A percentile compares a stretch with the other conserved stretches of the same genome.
phyloP scores from a whole-genome alignment of 1,284 basidiomycete genomes.

The Cutaneotrichosporon cyanovorans region DNA sequence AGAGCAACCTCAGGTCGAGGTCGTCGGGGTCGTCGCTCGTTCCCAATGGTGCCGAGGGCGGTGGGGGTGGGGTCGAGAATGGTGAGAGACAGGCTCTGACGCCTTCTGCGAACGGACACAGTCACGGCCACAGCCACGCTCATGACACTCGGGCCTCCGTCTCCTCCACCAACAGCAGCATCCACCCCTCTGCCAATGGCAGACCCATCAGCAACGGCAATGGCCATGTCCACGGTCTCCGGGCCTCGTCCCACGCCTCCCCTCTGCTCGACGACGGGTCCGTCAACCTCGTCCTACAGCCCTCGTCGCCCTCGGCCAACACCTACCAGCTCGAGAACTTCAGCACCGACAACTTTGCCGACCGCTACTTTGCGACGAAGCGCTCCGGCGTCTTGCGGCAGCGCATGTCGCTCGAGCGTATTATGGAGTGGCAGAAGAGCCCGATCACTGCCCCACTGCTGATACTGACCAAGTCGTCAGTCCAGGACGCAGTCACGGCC shows the following conservation, averaged over 20 bases:
- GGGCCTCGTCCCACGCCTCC: slow-evolving; percentile 3
- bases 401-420: slow-evolving; percentile 63
- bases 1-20: slow-evolving; percentile 5
- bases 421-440: slow-evolving; percentile 82
- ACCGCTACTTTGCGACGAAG: slow-evolving; percentile 80
- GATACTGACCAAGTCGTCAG: slow-evolving; percentile 53
- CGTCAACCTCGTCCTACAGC: slow-evolving; percentile 18
- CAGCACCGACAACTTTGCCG: slow-evolving; percentile 70
- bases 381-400: slow-evolving; percentile 67
- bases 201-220: too few species aligned
- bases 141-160: too few species aligned
- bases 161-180: too few species aligned
- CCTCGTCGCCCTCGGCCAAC: slow-evolving; percentile 11
- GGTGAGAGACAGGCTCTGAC: too few species aligned
- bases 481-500: slow-evolving; percentile 68
- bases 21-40: not conserved
- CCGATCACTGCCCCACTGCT: slow-evolving; percentile 67
- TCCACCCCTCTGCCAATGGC: too few species aligned
- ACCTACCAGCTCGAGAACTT: slow-evolving; percentile 47
- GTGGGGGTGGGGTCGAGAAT: too few species aligned
- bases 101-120: too few species aligned
- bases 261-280: slow-evolving; percentile 8
- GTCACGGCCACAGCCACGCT: too few species aligned
- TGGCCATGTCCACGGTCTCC: too few species aligned
- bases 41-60: too few species aligned